phyloP scores from a whole-genome alignment of 768 basidiomycete species.

The Daedalea quercina region DNA sequence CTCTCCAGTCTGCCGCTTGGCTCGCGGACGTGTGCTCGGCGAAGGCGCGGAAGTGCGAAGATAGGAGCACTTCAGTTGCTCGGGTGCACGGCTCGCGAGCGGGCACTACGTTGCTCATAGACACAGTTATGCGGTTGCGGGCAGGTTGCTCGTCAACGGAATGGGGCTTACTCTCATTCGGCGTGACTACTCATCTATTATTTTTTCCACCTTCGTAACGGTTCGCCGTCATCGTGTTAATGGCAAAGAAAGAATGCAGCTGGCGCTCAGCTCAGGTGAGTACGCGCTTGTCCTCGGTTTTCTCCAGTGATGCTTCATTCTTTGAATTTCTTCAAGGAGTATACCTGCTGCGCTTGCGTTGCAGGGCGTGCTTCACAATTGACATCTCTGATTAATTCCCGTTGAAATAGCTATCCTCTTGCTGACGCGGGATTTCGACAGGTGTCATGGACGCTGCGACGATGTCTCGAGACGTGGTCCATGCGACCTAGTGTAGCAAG shows the following conservation, averaged over 20 bases:
- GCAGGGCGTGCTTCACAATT: conserved; percentile 68
- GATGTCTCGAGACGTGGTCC: too few species aligned
- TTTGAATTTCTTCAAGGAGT: conserved; percentile 94
- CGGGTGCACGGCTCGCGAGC: conserved; percentile 31
- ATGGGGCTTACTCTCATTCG: conserved; percentile 89
- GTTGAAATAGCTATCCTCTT: too few species aligned
- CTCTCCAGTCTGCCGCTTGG: conserved; percentile 28
- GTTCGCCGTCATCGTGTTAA: conserved; percentile 42
- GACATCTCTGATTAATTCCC: conserved; percentile 42
- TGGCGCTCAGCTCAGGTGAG: conserved; percentile 4
- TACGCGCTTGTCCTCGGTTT: conserved; percentile 8
- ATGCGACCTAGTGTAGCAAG: too few species aligned
- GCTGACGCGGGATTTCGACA: too few species aligned
- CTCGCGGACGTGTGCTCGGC: conserved; percentile 39
- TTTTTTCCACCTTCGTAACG: conserved; percentile 52
- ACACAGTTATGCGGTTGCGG: conserved; percentile 83
- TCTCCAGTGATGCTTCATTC: conserved; percentile 50
- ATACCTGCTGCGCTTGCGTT: conserved; percentile 39
- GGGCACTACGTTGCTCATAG: conserved; percentile 72
- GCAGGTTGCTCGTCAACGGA: conserved; percentile 58
- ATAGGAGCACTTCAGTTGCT: conserved; percentile 61
- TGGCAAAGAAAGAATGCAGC: neutral
- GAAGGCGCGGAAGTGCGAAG: conserved; percentile 56
- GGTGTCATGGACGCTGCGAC: too few species aligned
- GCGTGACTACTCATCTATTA: conserved; percentile 28